phyloP scores from a whole-genome alignment of 1,139 yeast genomes.

The Blastobotrys malaysiensis region DNA sequence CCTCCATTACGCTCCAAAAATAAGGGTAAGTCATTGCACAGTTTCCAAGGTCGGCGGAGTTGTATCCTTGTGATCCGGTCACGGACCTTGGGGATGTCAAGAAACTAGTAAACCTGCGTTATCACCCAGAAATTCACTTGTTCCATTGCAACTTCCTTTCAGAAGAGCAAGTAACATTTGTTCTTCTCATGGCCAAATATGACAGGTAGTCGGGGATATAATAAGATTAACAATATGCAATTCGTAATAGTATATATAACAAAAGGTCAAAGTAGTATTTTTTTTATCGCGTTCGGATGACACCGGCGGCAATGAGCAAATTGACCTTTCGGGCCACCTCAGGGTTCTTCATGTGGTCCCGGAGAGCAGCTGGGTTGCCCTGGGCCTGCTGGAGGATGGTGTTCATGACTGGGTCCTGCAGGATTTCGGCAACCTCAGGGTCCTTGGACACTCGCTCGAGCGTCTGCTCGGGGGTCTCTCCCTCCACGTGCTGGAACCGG shows the following conservation, averaged over 20 bases:
- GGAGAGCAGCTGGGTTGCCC: conserved; percentile 92
- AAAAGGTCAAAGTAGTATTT: conserved; percentile 20
- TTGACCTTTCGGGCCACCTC: conserved; percentile 85
- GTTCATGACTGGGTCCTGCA: conserved; percentile 97
- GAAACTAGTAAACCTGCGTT: not conserved
- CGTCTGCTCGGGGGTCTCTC: conserved; percentile 94
- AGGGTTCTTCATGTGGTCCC: conserved; percentile 97
- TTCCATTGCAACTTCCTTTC: not conserved
- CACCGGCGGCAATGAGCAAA: conserved; percentile 92
- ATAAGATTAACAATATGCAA: no score
- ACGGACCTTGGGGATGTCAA: not conserved
- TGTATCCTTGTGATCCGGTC: not conserved
- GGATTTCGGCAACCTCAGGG: conserved; percentile 85
- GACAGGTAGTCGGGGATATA: no score
- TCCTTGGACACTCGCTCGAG: conserved; percentile 87
- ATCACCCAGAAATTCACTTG: not conserved
- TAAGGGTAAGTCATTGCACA: no score
- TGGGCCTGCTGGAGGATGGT: conserved; percentile 91
- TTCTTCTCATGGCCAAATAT: no score
- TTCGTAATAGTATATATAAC: not conserved
- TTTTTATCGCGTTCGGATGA: conserved; percentile 78
- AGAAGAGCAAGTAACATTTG: not conserved
- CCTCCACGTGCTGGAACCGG: conserved; percentile 74
- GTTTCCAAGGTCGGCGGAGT: no score
- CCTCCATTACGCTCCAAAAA: no score